These are phyloP conservation scores for Phycomyces blakesleeanus DNA, from an alignment of 192 early-diverging fungal species.

Conservation along the genomic window DNA sequence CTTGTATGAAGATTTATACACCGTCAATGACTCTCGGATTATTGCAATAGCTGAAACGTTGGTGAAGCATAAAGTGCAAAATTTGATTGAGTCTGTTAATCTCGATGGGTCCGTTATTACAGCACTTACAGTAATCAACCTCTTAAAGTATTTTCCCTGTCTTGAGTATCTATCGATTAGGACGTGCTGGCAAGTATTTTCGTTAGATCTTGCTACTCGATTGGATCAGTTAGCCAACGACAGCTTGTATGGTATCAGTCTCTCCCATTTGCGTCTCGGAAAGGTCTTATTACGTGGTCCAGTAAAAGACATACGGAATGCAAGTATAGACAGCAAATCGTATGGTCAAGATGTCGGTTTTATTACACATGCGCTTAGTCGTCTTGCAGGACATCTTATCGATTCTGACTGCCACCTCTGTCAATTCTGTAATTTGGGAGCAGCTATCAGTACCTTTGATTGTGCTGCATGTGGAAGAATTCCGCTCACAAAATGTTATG, in stretches of 20 bases:
- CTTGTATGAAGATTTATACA: background rate
- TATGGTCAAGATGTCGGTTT: constrained; percentile 6
- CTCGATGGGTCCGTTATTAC: background rate
- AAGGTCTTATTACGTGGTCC: background rate
- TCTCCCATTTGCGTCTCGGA: background rate
- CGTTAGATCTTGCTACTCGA: background rate
- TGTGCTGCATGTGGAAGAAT: constrained; percentile 8
- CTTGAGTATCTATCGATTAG: background rate
- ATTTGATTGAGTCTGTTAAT: background rate
- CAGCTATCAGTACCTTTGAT: background rate
- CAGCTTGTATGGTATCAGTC: too few relatives aligned
- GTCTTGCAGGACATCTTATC: background rate
- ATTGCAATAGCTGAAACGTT: background rate
- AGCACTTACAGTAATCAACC: background rate
- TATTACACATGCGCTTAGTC: background rate
- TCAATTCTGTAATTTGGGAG: background rate
- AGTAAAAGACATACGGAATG: background rate
- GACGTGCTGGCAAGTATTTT: background rate
- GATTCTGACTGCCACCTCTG: background rate
- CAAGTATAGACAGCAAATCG: background rate
- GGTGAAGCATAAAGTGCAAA: background rate
- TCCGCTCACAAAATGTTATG: background rate
- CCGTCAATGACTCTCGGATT: background rate
- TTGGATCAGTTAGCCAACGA: background rate
- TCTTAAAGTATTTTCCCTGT: background rate